A percentile compares a stretch with the other conserved stretches of the same genome.
These are phyloP conservation scores for Aspergillus udagawae DNA, from an alignment of 2,329 filamentous ascomycete genomes.

Conservation along the genomic window DNA sequence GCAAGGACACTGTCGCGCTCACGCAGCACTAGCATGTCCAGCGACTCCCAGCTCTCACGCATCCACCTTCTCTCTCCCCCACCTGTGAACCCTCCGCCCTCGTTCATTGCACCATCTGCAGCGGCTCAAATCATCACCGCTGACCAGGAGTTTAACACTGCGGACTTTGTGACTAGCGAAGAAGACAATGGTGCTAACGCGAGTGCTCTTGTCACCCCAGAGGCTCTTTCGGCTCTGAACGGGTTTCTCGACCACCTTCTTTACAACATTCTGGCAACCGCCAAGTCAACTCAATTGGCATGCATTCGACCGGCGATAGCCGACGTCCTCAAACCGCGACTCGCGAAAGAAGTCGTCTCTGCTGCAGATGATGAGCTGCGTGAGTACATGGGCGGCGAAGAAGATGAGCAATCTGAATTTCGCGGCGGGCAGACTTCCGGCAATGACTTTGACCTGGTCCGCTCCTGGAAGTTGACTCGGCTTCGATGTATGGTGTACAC, in stretches of 20 bases:
- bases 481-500: slow-evolving; percentile 98
- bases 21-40: slow-evolving; percentile 39
- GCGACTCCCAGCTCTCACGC: slow-evolving; percentile 31
- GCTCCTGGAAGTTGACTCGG: slow-evolving; percentile 89
- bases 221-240: slow-evolving; percentile 77
- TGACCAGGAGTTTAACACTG: slow-evolving; percentile 72
- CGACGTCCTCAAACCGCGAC: slow-evolving; percentile 82
- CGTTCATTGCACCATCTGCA: slow-evolving; percentile 82
- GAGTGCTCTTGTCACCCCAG: slow-evolving; percentile 66
- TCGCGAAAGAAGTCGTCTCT: slow-evolving; percentile 78
- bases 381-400: slow-evolving; percentile 77
- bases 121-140: slow-evolving; percentile 90
- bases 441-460: slow-evolving; percentile 79
- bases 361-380: slow-evolving; percentile 82
- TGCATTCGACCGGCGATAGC: slow-evolving; percentile 75
- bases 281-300: slow-evolving; percentile 71
- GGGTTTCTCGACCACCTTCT: slow-evolving; percentile 89
- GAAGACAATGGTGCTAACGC: slow-evolving; percentile 63
- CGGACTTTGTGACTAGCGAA: slow-evolving; percentile 66
- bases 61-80: slow-evolving; percentile 60
- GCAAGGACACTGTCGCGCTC: slow-evolving; percentile 28
- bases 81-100: slow-evolving; percentile 69
- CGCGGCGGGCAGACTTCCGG: slow-evolving; percentile 48
- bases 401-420: slow-evolving; percentile 68
- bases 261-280: slow-evolving; percentile 79